Percentiles rank a stretch among this genome's conserved stretches.
Evolutionary conservation across 163 green algal genomes (phyloP).

Genomic region (Volvox carteri): DNA sequence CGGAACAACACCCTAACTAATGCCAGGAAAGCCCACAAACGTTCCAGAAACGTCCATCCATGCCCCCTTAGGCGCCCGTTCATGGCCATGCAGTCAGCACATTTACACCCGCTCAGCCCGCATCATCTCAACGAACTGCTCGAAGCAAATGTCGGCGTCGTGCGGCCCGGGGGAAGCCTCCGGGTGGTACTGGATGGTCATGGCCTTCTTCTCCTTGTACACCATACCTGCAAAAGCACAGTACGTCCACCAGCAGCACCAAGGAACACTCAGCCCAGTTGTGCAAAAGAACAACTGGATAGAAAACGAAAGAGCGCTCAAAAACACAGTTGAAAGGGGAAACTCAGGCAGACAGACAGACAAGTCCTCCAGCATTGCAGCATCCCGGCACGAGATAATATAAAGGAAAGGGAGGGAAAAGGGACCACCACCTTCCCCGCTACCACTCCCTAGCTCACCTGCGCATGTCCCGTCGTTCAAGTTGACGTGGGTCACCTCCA

Average conservation of each 20-base stretch:
- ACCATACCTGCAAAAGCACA: conserved; percentile 75
- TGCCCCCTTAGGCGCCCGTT: too few species aligned
- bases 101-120: conserved; percentile 56
- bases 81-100: too few species aligned
- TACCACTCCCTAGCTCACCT: conserved; percentile 75
- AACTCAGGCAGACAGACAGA: neutral
- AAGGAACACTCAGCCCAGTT: too few species aligned
- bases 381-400: too few species aligned
- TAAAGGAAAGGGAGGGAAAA: neutral
- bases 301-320: too few species aligned
- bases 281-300: too few species aligned
- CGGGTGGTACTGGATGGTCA: conserved; percentile 99
- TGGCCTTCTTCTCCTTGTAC: conserved; percentile 77
- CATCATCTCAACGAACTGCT: conserved; percentile 93
- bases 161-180: conserved; percentile 97
- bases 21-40: too few species aligned
- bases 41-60: too few species aligned
- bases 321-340: neutral
- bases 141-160: conserved; percentile 97
- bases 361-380: too few species aligned
- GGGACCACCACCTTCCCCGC: neutral
- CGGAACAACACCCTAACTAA: too few species aligned
- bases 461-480: conserved; percentile 99
- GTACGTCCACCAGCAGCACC: too few species aligned
- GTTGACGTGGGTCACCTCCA: conserved; percentile 98